Evolutionary conservation across 306 rosid genomes (phyloP).

Genomic region (Geum urbanum): DNA sequence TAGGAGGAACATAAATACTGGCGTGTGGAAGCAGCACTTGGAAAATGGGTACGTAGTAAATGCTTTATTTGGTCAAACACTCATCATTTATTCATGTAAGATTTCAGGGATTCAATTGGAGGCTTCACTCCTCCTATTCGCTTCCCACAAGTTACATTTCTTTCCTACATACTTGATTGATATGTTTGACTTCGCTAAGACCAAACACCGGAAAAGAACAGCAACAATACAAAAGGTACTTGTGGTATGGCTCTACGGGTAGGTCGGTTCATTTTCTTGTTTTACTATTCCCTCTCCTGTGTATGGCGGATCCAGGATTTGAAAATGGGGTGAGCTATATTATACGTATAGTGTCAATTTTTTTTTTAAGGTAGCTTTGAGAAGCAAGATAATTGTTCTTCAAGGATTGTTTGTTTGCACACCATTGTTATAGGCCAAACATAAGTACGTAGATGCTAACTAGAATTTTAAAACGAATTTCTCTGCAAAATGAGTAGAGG

Average conservation of each 20-base stretch:
- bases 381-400: too few species aligned
- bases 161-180: conserved; percentile 45
- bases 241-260: neutral
- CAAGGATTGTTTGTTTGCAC: too few species aligned
- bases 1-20: conserved; percentile 46
- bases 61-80: conserved; percentile 58
- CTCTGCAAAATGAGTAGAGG: too few species aligned
- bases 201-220: conserved; percentile 32
- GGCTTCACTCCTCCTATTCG: conserved; percentile 42
- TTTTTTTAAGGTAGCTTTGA: too few species aligned
- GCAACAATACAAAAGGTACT: conserved; percentile 40
- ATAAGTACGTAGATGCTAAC: too few species aligned
- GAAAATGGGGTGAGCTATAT: too few species aligned
- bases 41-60: conserved; percentile 37
- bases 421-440: too few species aligned
- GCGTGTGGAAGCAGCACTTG: conserved; percentile 50
- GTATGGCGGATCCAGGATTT: too few species aligned
- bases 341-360: too few species aligned
- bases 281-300: neutral
- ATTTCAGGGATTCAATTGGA: conserved; percentile 11
- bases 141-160: conserved; percentile 20
- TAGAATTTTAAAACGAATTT: too few species aligned
- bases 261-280: neutral
- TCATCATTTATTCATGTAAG: conserved; percentile 17
- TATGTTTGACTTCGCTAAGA: conserved; percentile 38